Percentiles rank a stretch among this genome's conserved stretches.
phyloP scores from a whole-genome alignment of 2,329 filamentous ascomycete species.

The Colletotrichum acutatum region DNA sequence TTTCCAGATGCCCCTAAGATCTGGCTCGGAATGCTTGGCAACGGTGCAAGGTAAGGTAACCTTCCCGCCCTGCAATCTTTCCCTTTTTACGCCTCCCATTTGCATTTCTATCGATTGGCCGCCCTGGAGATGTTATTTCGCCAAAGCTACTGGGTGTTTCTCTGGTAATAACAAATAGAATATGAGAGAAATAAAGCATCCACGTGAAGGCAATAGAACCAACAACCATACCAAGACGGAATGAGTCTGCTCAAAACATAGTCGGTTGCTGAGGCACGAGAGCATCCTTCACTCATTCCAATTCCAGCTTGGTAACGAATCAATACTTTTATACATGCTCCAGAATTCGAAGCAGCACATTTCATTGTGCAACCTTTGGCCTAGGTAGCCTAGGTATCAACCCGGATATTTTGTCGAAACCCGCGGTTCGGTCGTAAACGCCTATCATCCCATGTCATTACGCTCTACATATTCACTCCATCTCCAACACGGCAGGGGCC shows the following conservation, averaged over 20 bases:
- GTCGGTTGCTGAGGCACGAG: not conserved
- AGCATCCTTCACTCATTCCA: not conserved
- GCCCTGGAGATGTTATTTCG: not conserved
- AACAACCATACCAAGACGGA: too few species aligned
- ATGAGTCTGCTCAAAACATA: too few species aligned
- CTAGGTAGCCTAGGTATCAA: too few species aligned
- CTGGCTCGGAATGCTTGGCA: slow-evolving; percentile 16
- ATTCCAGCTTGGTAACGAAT: not conserved
- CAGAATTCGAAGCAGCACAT: not conserved
- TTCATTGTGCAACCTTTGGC: not conserved
- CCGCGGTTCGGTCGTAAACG: slow-evolving; percentile 11
- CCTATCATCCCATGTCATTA: slow-evolving; percentile 23
- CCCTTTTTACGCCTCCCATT: not conserved
- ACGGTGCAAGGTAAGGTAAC: not conserved
- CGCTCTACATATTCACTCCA: slow-evolving; percentile 45
- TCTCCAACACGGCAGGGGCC: slow-evolving; percentile 64
- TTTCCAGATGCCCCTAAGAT: not conserved
- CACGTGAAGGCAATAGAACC: not conserved
- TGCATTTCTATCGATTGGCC: not conserved
- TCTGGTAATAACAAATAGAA: not conserved
- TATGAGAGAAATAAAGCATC: not conserved
- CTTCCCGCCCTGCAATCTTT: not conserved
- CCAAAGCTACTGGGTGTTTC: too few species aligned
- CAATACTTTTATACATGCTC: slow-evolving; percentile 13
- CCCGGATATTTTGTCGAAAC: slow-evolving; percentile 1